A percentile compares a stretch with the other conserved stretches of the same genome.
phyloP scores from a whole-genome alignment of 2,329 filamentous ascomycete species.

The Cordyceps pruinosa region DNA sequence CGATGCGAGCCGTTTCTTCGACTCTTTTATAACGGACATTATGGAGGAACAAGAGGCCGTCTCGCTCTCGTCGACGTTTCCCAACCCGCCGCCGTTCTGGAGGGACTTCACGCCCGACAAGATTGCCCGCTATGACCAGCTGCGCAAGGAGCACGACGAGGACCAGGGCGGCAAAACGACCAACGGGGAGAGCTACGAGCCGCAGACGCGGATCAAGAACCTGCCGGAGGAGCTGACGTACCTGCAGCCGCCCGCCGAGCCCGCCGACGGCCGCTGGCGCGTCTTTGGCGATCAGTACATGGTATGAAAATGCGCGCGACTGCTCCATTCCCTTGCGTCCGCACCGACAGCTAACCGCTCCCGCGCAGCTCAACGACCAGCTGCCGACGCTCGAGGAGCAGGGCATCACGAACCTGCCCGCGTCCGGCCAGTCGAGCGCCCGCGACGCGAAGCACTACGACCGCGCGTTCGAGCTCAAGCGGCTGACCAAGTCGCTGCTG shows the following conservation, averaged over 20 bases:
- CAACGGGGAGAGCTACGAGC: slow-evolving; percentile 20
- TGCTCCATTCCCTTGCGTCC: neutral
- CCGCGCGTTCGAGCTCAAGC: slow-evolving; percentile 62
- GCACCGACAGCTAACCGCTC: neutral
- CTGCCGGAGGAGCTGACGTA: slow-evolving; percentile 66
- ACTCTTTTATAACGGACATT: neutral
- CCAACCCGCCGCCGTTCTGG: slow-evolving; percentile 85
- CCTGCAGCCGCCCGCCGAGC: slow-evolving; percentile 75
- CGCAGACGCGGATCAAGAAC: slow-evolving; percentile 35
- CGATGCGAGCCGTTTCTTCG: neutral
- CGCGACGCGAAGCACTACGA: slow-evolving; percentile 52
- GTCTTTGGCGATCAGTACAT: slow-evolving; percentile 65
- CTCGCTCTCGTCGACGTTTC: slow-evolving; percentile 61
- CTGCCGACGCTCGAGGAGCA: slow-evolving; percentile 62
- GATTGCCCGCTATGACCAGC: slow-evolving; percentile 45
- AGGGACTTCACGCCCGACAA: slow-evolving; percentile 77
- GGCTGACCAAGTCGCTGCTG: slow-evolving; percentile 75
- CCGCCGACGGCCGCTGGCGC: slow-evolving; percentile 61
- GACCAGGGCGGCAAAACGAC: slow-evolving; percentile 18
- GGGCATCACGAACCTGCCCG: slow-evolving; percentile 59
- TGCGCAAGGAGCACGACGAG: slow-evolving; percentile 34
- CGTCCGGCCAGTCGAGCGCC: slow-evolving; percentile 33
- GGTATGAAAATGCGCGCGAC: slow-evolving; percentile 25
- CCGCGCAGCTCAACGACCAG: slow-evolving; percentile 47
- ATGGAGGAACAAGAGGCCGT: slow-evolving; percentile 53